A percentile compares a stretch with the other conserved stretches of the same genome.
phyloP scores from a whole-genome alignment of 2,329 filamentous ascomycete genomes.

The Colletotrichum lentis region DNA sequence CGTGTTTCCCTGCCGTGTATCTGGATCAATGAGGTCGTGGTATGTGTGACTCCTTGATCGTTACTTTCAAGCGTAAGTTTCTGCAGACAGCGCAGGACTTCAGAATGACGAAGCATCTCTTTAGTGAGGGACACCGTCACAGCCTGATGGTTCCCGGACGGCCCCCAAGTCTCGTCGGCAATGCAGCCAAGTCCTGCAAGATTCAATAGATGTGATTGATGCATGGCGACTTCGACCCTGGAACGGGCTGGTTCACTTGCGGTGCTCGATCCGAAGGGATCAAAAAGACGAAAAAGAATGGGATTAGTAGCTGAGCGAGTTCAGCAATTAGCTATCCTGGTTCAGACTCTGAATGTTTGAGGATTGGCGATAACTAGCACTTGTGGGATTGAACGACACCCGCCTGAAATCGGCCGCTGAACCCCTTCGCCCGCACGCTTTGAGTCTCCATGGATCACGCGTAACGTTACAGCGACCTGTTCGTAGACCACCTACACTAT shows the following conservation, averaged over 20 bases:
- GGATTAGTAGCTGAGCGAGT: not conserved
- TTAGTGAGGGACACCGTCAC: not conserved
- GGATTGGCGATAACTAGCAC: not conserved
- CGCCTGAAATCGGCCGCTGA: not conserved
- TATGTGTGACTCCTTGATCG: no score
- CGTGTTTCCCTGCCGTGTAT: no score
- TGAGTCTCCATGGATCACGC: not conserved
- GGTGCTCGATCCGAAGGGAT: not conserved
- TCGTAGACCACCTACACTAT: no score
- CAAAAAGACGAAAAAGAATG: not conserved
- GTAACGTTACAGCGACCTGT: not conserved
- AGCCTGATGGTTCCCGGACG: not conserved
- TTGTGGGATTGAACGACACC: not conserved
- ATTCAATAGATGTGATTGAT: not conserved
- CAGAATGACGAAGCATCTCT: not conserved
- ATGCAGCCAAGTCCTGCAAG: not conserved
- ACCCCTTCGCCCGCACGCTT: not conserved
- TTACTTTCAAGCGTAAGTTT: not conserved
- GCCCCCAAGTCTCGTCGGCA: not conserved
- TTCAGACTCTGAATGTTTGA: not conserved
- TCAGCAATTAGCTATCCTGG: not conserved
- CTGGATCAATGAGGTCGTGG: no score
- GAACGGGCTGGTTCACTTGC: not conserved
- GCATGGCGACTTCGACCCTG: no score
- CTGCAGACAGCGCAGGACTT: not conserved